Conservation (phyloP, 331 rosid species). For the Acacia pycnantha region DNA sequence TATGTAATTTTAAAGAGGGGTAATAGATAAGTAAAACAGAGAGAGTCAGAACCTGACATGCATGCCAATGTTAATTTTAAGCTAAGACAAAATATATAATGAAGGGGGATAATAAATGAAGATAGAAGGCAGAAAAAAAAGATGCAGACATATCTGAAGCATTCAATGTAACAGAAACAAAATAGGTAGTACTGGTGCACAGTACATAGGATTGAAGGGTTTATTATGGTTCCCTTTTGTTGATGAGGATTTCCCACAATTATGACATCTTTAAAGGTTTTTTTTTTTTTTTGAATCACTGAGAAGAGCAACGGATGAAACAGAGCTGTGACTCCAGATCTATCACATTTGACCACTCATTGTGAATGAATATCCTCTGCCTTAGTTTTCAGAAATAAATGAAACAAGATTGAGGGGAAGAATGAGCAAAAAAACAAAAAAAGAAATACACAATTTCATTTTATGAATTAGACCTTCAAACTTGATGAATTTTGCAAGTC, state of each 20-base stretch:
- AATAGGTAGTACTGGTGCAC: conserved; percentile 14
- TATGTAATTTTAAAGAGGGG: conserved; percentile 11
- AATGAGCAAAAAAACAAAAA: background rate
- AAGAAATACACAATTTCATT: conserved; percentile 26
- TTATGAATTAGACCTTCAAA: background rate
- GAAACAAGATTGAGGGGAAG: conserved; percentile 17
- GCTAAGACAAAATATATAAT: conserved; percentile 24
- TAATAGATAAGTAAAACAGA: conserved; percentile 9
- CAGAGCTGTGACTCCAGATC: conserved; percentile 30
- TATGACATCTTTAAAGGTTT: background rate
- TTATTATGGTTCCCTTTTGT: background rate
- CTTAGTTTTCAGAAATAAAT: conserved; percentile 32
- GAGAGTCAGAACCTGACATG: conserved; percentile 40
- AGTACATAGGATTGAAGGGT: background rate
- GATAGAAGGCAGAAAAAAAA: conserved; percentile 12
- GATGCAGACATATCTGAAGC: conserved; percentile 36
- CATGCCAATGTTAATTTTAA: conserved; percentile 34
- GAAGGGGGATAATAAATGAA: conserved; percentile 38
- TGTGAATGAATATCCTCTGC: conserved; percentile 65
- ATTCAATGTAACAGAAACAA: conserved; percentile 35
- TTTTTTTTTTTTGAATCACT: background rate
- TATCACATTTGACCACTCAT: conserved; percentile 51
- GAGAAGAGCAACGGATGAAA: conserved; percentile 14
- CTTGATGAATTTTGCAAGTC: background rate
- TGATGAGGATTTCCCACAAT: conserved; percentile 8